phyloP scores from a whole-genome alignment of 495 filamentous ascomycete genomes.

The Penicillium canariense region DNA sequence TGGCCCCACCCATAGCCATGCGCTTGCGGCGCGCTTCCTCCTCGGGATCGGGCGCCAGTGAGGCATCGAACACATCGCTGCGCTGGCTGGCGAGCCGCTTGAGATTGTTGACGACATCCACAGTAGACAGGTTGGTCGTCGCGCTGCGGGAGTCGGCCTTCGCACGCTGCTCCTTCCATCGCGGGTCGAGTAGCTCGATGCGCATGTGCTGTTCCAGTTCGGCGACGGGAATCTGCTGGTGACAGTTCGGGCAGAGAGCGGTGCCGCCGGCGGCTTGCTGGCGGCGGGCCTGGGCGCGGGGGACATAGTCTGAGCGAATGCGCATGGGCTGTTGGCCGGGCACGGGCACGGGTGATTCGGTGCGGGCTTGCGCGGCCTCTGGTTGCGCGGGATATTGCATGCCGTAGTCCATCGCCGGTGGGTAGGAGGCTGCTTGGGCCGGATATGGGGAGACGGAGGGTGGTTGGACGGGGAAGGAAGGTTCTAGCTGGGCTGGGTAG shows the following conservation, averaged over 20 bases:
- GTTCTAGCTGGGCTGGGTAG: constrained; percentile 37
- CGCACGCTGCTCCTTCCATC: constrained; percentile 93
- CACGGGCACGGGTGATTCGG: constrained; percentile 71
- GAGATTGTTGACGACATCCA: constrained; percentile 87
- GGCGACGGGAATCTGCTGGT: constrained; percentile 77
- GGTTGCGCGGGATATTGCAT: constrained; percentile 25
- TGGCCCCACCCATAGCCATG: constrained; percentile 49
- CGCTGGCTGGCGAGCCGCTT: constrained; percentile 95
- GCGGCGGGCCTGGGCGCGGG: constrained; percentile 70
- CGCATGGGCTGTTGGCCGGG: constrained; percentile 72
- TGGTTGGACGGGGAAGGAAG: constrained; percentile 15
- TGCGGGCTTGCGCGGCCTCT: constrained; percentile 56
- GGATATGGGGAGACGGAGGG: constrained; percentile 35
- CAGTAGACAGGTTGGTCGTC: constrained; percentile 82
- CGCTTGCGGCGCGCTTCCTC: constrained; percentile 76
- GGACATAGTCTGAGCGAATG: constrained; percentile 90
- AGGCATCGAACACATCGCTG: constrained; percentile 81
- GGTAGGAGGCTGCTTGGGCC: constrained; percentile 36
- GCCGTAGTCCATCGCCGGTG: constrained; percentile 36
- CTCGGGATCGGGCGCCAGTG: constrained; percentile 47
- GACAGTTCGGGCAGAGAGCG: constrained; percentile 90
- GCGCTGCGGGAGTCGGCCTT: constrained; percentile 80
- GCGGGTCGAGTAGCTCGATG: constrained; percentile 91
- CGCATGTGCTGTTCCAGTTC: constrained; percentile 94
- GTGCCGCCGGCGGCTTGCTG: constrained; percentile 60